A percentile compares a stretch with the other conserved stretches of the same genome.
These are phyloP conservation scores for Apiotrichum montevideense DNA, from an alignment of 1,284 basidiomycete genomes.

Conservation along the genomic window DNA sequence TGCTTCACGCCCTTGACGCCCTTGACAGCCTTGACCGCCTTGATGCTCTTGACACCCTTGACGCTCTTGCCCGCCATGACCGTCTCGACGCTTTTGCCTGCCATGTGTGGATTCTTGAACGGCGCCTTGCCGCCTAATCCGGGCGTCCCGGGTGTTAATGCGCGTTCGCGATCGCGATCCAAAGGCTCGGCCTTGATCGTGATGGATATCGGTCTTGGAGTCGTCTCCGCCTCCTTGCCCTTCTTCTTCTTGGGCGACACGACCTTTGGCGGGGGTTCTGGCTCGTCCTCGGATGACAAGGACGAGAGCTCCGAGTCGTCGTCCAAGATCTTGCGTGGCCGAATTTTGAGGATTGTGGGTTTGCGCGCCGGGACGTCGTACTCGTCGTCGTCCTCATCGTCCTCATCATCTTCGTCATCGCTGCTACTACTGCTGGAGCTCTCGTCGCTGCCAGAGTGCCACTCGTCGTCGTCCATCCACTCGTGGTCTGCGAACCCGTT, in stretches of 20 bases:
- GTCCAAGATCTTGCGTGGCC: slow-evolving; percentile 10
- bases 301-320: slow-evolving; percentile 32
- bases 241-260: slow-evolving; percentile 14
- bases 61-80: slow-evolving; percentile 17
- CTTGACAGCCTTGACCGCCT: slow-evolving; percentile 8
- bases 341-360: slow-evolving; percentile 7
- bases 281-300: slow-evolving; percentile 18
- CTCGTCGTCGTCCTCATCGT: slow-evolving; percentile 17
- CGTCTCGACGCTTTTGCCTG: slow-evolving; percentile 2
- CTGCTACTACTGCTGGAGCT: slow-evolving; percentile 4
- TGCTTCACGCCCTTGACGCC: slow-evolving; percentile 9
- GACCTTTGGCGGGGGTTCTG: slow-evolving; percentile 12
- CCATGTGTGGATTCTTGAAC: slow-evolving; percentile 2
- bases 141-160: background rate
- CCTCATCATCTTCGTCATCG: slow-evolving; percentile 19
- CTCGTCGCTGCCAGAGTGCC: slow-evolving; percentile 26
- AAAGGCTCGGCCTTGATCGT: slow-evolving; percentile 2
- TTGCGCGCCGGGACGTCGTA: slow-evolving; percentile 8
- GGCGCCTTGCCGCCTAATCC: slow-evolving; percentile 9
- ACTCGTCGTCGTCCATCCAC: slow-evolving; percentile 19
- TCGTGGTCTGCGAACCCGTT: slow-evolving; percentile 19
- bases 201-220: background rate
- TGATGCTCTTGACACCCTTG: background rate
- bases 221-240: slow-evolving; percentile 1
- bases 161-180: background rate